Evolutionary conservation across 208 protist species (phyloP).

Genomic region (Crithidia thermophila): DNA sequence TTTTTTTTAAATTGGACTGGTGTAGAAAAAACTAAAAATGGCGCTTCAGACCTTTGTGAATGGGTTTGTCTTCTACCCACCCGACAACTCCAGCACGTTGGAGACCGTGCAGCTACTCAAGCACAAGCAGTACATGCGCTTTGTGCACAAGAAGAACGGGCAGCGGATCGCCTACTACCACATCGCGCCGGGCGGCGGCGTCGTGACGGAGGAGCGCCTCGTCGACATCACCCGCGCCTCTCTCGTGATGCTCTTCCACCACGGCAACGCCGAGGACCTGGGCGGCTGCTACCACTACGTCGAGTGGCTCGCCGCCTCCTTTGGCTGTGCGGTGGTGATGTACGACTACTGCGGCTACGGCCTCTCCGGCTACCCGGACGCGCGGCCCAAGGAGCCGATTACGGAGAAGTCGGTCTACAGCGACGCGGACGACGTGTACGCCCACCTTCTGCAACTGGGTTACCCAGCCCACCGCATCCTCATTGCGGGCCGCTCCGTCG

Average conservation of each 20-base stretch:
- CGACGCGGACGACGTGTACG: constrained; percentile 75
- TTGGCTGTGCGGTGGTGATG: constrained; percentile 47
- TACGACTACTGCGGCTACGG: constrained; percentile 89
- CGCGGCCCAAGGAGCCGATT: not conserved
- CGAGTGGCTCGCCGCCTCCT: constrained; percentile 21
- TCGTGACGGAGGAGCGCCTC: not conserved
- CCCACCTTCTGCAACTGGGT: constrained; percentile 37
- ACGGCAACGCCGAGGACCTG: constrained; percentile 83
- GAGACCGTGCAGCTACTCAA: constrained; percentile 38
- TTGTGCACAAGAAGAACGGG: constrained; percentile 24
- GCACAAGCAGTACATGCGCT: constrained; percentile 41
- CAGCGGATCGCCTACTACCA: constrained; percentile 38
- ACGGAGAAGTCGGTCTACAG: constrained; percentile 60
- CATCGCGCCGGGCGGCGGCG: constrained; percentile 13
- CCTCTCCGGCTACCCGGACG: constrained; percentile 38
- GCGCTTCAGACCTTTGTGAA: constrained; percentile 39
- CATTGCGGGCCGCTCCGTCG: constrained; percentile 78
- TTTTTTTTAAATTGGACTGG: constrained; percentile 15
- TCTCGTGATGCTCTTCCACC: constrained; percentile 66
- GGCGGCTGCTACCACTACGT: constrained; percentile 39
- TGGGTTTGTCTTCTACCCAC: constrained; percentile 66
- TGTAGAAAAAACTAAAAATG: not conserved
- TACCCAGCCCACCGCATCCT: constrained; percentile 50
- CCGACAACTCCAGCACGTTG: constrained; percentile 28
- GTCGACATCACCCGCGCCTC: not conserved